Base-by-base conservation (phyloP, 1,284 basidiomycete species). In the Austroboletus niveus region DNA sequence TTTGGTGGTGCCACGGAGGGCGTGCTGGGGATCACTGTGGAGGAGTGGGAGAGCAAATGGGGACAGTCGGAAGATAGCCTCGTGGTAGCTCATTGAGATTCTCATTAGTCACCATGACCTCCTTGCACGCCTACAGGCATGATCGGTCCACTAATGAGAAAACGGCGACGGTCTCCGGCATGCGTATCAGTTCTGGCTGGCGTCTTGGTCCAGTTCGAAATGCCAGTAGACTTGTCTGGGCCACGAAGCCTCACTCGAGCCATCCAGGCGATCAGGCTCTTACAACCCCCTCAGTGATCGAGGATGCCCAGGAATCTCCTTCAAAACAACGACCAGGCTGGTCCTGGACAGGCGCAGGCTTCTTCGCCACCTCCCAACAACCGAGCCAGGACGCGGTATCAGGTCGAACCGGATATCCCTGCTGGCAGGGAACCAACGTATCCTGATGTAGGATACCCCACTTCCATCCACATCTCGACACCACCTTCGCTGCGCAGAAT, bases 1-100 rank as follows among this genome's bases (percentile, higher is more conserved):
- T 62, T 70, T 3, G 51, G 66, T 8, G 64, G 62, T 4, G 54
- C 56, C 15, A 47, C 57, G 2, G 55, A 52, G 15, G 54, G 30
- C 15, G 65, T 71, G 22, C n/a, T 70, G 45, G 69, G 69, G n/a
- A 65, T 67, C 42, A 68, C 66, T 4, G 34, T 70, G 8, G 56
- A 59, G 27, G 61, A 70, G 44, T 67, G 69, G 69, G 60, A 68
- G 42, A 48, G 42, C 8, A 55, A 40, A 45, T 59, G 48, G 51
- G 49, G 22, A 32, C 30, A 8, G 17, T 17, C 17, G 1, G 17
- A 17, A 17, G 17, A 17, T 17, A n/a, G 15, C 24, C n/a, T 29
- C 2, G 27, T 27, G 14, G 32, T 10, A 39, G 36, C 22, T 17
- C n/a, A 12, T 27, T 27, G 5, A 5, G 7, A 7, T 5, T 27